Evolutionary conservation across 495 filamentous ascomycete genomes (phyloP), one percentile per base, ranked within the genome.

Genomic region (Polyplosphaeria fusca): DNA sequence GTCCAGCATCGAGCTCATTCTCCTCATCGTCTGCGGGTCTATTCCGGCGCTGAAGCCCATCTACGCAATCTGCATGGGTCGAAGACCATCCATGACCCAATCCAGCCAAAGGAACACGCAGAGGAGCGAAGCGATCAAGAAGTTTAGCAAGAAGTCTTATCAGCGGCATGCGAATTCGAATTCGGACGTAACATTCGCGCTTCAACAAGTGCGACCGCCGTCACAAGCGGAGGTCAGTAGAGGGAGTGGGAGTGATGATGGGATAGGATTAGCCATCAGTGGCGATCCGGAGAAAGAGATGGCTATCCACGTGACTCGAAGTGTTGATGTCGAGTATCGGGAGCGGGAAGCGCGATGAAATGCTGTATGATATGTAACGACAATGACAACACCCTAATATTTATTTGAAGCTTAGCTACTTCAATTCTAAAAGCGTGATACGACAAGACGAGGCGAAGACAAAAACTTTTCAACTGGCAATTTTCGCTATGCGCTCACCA

Each of bases 21-120:
- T 58, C 44, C 27, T 38, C 3, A 58, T 58, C 12, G 40, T 58
- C 23, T 58, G 55, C 39, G 55, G 55, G 13, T 58, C 55, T 2
- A 52, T 58, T 24, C 55, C 55, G 25, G 55, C 55, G 1, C 55
- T 58, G 2, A 51, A 52, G 32, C 55, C 55, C 9, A 42, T 58
- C 35, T 58, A 58, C 47, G 46, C 24, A 1, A 30, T 58, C 2
- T 58, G 55, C 25, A 49, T 58, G 37, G 55, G 55, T n/a, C 46
- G 47, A 3, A n/a, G 47, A 19, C 23, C 45, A 14, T 37, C 28
- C 14, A 55, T 32, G 23, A 19, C 18, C 5, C 52, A 28, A 25
- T 38, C 41, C 2, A 41, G 37, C 18, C 50, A 43, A 37, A 38
- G 50, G 9, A 14, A 26, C 24, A 37, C 42, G 11, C 18, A 47